Base-by-base conservation (phyloP, 164 flowering plant species). In the Nymphaea colorata region DNA sequence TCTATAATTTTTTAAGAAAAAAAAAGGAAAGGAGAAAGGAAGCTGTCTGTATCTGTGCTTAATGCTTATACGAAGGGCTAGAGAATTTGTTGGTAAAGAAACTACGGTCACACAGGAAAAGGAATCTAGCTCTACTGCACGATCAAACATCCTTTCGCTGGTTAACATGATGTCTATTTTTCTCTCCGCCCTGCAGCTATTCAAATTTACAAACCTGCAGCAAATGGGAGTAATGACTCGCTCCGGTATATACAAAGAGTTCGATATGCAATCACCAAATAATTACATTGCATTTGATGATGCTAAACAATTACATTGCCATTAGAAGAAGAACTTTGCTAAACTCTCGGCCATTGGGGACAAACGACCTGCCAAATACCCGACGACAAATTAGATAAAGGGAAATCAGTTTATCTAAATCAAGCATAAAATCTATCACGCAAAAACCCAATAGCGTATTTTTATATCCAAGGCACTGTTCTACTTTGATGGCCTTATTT, bases 331-430 rank as follows among this genome's bases (percentile, higher is more conserved):
- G 55, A 47, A 5, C 12, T 2, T 47, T 47, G 55, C 55, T 84
- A 87, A 42, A 76, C 88, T 76, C 76, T 81, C 8, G 98, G 92
- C 98, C 98, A 92, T 62, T 92, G 94, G 61, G 96, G 96, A 76
- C 98, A 86, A 69, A 91, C 98, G 51, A 88, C 96, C 96, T 92
- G 89, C 83, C 75, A 43, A 74, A 67, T 14, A 42, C 12, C 15
- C 42, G 6, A n/a, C 41, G 16, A n/a, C 5, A 11, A n/a, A 61
- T n/a, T 6, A n/a, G 41, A 61, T n/a, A 61, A 25, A 61, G 7
- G 18, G 2, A n/a, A n/a, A n/a, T 6, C 10, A 7, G 6, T 25
- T 6, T 61, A 25, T 25, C 36, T 25, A 25, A 25, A 25, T 25
- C 36, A 25, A 25, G 36, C 36, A 25, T 25, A 25, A 25, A 1